These are phyloP conservation scores for Alternaria consortialis DNA, from an alignment of 2,329 filamentous ascomycete species.

Conservation along the genomic window DNA sequence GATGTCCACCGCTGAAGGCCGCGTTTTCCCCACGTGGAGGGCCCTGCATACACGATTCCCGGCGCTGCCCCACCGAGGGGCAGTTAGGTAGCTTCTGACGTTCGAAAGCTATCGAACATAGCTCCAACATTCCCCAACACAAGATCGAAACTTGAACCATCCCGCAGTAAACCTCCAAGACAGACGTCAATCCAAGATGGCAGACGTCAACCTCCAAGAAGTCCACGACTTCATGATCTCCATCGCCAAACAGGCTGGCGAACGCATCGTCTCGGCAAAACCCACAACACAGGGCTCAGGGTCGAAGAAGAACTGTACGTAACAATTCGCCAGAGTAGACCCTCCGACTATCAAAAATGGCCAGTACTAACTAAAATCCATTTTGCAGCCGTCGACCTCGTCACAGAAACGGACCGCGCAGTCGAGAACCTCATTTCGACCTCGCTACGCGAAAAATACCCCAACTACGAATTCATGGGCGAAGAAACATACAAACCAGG, in stretches of 20 bases:
- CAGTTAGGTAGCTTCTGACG: neutral
- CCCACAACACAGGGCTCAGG: constrained; percentile 54
- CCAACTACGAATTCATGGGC: constrained; percentile 60
- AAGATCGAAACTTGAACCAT: no score
- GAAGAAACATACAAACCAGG: constrained; percentile 74
- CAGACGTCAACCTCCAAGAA: constrained; percentile 55
- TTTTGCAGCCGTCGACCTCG: constrained; percentile 64
- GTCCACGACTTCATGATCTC: constrained; percentile 60
- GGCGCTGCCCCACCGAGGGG: neutral
- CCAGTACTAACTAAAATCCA: neutral
- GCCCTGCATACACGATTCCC: neutral
- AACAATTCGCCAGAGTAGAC: neutral
- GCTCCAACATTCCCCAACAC: neutral
- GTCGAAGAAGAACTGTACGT: constrained; percentile 59
- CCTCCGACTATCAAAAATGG: neutral
- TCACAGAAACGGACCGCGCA: constrained; percentile 70
- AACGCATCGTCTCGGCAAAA: constrained; percentile 57
- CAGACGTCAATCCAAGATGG: constrained; percentile 30
- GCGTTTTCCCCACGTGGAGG: neutral
- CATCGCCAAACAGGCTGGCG: constrained; percentile 57
- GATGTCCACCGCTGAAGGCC: neutral
- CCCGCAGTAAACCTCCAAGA: no score
- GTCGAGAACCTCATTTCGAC: constrained; percentile 67
- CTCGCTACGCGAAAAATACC: constrained; percentile 61
- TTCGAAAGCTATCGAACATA: neutral